Percentiles rank a stretch among this genome's conserved stretches.
Conservation (phyloP, 805 yeast genomes). For the Pichia gijzeniarum region DNA sequence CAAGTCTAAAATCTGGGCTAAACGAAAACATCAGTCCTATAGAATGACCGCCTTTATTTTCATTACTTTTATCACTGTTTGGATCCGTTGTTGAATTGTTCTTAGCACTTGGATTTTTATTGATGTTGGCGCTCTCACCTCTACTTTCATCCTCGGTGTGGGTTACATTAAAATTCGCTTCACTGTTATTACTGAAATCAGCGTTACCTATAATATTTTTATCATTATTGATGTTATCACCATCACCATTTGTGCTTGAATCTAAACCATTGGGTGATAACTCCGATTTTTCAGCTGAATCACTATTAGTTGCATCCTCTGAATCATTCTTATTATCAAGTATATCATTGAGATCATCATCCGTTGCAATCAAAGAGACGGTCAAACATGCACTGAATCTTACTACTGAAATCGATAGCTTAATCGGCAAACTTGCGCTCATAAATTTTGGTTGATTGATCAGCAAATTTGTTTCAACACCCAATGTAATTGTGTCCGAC, state of each 20-base stretch:
- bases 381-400: conserved; percentile 87
- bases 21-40: conserved; percentile 85
- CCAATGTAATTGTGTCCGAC: conserved; percentile 79
- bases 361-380: conserved; percentile 53
- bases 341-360: conserved; percentile 21
- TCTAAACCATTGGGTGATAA: no score
- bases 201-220: conserved; percentile 1
- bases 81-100: neutral
- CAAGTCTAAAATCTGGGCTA: conserved; percentile 84
- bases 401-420: conserved; percentile 78
- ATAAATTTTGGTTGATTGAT: conserved; percentile 78
- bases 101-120: neutral
- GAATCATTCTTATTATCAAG: conserved; percentile 10
- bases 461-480: conserved; percentile 72
- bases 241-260: neutral
- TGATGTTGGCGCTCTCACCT: neutral
- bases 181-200: neutral
- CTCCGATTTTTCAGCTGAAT: neutral
- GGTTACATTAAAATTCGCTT: no score
- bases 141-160: no score
- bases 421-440: conserved; percentile 83
- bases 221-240: neutral
- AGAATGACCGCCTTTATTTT: conserved; percentile 13
- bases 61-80: neutral
- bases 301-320: neutral